Evolutionary conservation across 208 protist species (phyloP).

Genomic region (Leishmania tropica): DNA sequence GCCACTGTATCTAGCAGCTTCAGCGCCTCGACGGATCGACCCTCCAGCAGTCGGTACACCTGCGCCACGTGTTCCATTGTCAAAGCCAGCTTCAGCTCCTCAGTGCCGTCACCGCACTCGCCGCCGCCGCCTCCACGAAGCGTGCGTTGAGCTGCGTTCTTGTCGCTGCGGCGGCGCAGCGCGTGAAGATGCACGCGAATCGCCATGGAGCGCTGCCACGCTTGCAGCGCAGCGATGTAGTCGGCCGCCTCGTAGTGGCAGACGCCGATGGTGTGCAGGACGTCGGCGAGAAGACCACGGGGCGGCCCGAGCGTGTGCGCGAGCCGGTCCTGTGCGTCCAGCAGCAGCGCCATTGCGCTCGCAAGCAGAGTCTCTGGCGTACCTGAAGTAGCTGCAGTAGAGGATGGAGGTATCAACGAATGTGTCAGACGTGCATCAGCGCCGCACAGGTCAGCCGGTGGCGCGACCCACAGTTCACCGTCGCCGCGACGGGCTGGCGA

Average conservation of each 20-base stretch:
- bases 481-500: background rate
- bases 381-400: background rate
- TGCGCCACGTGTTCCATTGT: slow-evolving; percentile 73
- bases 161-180: background rate
- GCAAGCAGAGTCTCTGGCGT: background rate
- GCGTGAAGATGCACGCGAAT: slow-evolving; percentile 25
- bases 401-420: background rate
- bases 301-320: slow-evolving; percentile 33
- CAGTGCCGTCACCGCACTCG: background rate
- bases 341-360: slow-evolving; percentile 27
- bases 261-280: slow-evolving; percentile 65
- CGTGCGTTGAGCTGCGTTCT: background rate
- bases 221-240: slow-evolving; percentile 25
- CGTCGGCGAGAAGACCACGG: slow-evolving; percentile 57
- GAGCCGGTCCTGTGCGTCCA: slow-evolving; percentile 33
- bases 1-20: slow-evolving; percentile 49
- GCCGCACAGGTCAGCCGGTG: background rate
- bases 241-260: slow-evolving; percentile 40
- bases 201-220: slow-evolving; percentile 30
- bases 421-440: background rate
- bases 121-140: background rate
- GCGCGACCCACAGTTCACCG: background rate
- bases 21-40: slow-evolving; percentile 30
- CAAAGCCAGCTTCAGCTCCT: slow-evolving; percentile 61
- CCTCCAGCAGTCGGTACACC: slow-evolving; percentile 40